These are phyloP conservation scores for Marasmius oreades DNA, from an alignment of 1,284 basidiomycete species.

Conservation along the genomic window DNA sequence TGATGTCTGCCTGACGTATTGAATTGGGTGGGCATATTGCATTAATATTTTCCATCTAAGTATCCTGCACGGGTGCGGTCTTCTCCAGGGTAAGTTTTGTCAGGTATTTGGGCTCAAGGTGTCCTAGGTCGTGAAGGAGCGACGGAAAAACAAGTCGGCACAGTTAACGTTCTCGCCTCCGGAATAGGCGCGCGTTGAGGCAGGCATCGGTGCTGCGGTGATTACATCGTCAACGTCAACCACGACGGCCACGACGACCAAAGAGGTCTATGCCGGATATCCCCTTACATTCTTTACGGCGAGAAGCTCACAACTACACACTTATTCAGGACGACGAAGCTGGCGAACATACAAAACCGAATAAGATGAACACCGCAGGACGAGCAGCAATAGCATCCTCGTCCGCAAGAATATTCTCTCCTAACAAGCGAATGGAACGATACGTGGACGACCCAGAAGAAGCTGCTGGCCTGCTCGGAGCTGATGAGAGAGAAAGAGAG, in stretches of 20 bases:
- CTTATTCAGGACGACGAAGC: slow-evolving; percentile 36
- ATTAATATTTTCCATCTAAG: too few species aligned
- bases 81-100: too few species aligned
- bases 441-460: slow-evolving; percentile 64
- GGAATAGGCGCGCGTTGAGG: too few species aligned
- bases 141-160: too few species aligned
- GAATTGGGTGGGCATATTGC: too few species aligned
- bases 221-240: too few species aligned
- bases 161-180: too few species aligned
- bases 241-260: neutral
- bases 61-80: too few species aligned
- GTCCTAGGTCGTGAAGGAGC: too few species aligned
- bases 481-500: slow-evolving; percentile 11
- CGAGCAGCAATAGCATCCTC: slow-evolving; percentile 34
- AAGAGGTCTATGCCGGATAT: slow-evolving; percentile 59
- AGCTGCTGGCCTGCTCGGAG: slow-evolving; percentile 37
- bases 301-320: slow-evolving; percentile 40
- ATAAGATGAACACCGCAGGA: slow-evolving; percentile 26
- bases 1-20: too few species aligned
- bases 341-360: slow-evolving; percentile 10
- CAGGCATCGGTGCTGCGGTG: too few species aligned
- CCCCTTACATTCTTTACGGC: slow-evolving; percentile 57
- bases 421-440: slow-evolving; percentile 42
- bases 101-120: too few species aligned
- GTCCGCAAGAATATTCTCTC: slow-evolving; percentile 23